Evolutionary conservation across 768 basidiomycete genomes (phyloP).

Genomic region (Panaeolus papilionaceus): DNA sequence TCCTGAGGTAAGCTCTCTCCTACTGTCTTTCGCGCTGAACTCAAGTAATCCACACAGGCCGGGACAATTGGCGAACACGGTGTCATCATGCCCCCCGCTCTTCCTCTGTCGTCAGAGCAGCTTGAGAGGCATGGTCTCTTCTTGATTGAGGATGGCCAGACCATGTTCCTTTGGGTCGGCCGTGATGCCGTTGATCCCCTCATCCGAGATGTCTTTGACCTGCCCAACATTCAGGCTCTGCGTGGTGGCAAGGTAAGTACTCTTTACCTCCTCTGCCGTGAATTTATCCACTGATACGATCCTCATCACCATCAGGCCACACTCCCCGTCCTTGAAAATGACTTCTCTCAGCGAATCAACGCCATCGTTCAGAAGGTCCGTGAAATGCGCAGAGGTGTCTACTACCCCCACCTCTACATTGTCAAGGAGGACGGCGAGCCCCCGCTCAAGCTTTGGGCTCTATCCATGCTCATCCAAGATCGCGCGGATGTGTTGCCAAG

Average conservation of each 20-base stretch:
- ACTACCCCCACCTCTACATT: conserved; percentile 92
- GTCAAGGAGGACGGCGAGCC: conserved; percentile 99
- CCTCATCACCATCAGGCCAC: conserved; percentile 62
- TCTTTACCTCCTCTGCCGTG: not conserved
- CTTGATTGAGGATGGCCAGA: conserved; percentile 97
- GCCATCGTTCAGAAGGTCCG: conserved; percentile 94
- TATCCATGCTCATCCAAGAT: conserved; percentile 94
- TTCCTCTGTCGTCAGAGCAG: conserved; percentile 94
- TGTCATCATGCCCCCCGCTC: conserved; percentile 83
- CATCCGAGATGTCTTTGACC: conserved; percentile 91
- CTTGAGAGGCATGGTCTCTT: conserved; percentile 95
- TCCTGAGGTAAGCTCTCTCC: conserved; percentile 65
- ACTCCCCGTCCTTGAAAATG: conserved; percentile 88
- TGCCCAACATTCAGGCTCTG: conserved; percentile 86
- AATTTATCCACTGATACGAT: conserved; percentile 11
- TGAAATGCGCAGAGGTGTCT: conserved; percentile 91
- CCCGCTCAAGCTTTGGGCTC: conserved; percentile 92
- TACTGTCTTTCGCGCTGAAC: not conserved
- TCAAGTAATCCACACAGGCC: conserved; percentile 52
- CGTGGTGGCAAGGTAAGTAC: conserved; percentile 88
- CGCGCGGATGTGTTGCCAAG: conserved; percentile 94
- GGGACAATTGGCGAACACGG: conserved; percentile 93
- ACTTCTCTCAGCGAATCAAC: conserved; percentile 95
- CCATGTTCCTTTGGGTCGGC: conserved; percentile 98
- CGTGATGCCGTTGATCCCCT: conserved; percentile 97